phyloP scores from a whole-genome alignment of 176 grass and related monocot species.

The Juncus inflexus region DNA sequence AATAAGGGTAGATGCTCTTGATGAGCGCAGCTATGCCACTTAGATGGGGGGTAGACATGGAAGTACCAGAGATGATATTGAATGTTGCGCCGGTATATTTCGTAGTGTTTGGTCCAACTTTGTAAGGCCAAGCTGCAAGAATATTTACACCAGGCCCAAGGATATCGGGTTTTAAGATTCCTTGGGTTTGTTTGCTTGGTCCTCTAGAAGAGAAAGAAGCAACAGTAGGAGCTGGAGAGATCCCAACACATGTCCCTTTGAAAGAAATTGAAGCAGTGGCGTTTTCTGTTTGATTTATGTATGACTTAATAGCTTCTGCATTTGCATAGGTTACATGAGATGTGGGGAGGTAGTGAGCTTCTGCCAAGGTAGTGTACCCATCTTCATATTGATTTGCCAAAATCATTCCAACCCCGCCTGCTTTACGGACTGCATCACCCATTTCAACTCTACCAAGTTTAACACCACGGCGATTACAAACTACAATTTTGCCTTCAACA shows the following conservation, averaged over 20 bases:
- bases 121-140: constrained; percentile 52
- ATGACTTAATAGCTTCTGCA: constrained; percentile 32
- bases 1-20: constrained; percentile 29
- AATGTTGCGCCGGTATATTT: constrained; percentile 39
- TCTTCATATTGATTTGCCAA: constrained; percentile 14
- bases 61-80: constrained; percentile 66
- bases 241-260: constrained; percentile 38
- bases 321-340: constrained; percentile 35
- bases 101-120: constrained; percentile 39
- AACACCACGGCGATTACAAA: constrained; percentile 11
- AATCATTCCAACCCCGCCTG: constrained; percentile 56
- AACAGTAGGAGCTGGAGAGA: constrained; percentile 37
- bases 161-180: constrained; percentile 71
- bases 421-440: neutral
- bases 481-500: constrained; percentile 53
- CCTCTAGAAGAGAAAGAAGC: constrained; percentile 52
- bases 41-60: constrained; percentile 69
- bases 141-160: constrained; percentile 64
- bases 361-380: constrained; percentile 34
- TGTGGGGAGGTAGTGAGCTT: constrained; percentile 39
- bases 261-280: constrained; percentile 45
- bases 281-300: constrained; percentile 34
- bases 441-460: neutral
- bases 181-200: constrained; percentile 38
- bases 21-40: constrained; percentile 44